Conservation (phyloP, 257 asterid species). For the Hygrophila difformis region DNA sequence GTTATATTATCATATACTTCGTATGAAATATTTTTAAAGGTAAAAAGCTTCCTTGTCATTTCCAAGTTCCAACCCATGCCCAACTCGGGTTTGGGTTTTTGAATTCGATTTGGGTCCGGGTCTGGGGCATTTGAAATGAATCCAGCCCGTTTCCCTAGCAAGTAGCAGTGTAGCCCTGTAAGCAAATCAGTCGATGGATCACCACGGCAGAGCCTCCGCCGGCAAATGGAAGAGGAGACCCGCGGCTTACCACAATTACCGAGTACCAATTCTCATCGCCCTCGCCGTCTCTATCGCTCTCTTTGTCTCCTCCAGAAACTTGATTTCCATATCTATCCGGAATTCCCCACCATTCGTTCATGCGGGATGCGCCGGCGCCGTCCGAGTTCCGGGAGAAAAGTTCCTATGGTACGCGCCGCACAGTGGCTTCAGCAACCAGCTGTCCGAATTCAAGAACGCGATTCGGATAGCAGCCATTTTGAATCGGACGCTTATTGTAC, state of each 20-base stretch:
- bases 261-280: conserved; percentile 19
- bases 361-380: conserved; percentile 11
- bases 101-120: too few relatives aligned
- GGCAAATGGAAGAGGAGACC: conserved; percentile 29
- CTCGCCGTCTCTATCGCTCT: conserved; percentile 26
- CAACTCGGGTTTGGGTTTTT: too few relatives aligned
- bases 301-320: conserved; percentile 35
- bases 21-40: too few relatives aligned
- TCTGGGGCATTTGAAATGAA: too few relatives aligned
- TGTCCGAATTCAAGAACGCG: conserved; percentile 79
- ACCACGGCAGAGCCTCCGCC: conserved; percentile 19
- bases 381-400: conserved; percentile 30
- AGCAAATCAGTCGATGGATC: too few relatives aligned
- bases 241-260: conserved; percentile 13
- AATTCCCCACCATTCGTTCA: conserved; percentile 18
- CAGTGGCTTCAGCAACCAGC: conserved; percentile 96
- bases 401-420: conserved; percentile 91
- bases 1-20: too few relatives aligned
- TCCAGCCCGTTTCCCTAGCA: too few relatives aligned
- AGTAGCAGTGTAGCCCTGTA: too few relatives aligned
- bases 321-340: conserved; percentile 25
- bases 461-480: conserved; percentile 62
- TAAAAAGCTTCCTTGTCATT: too few relatives aligned
- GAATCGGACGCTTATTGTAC: conserved; percentile 75
- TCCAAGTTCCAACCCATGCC: too few relatives aligned